Conservation (phyloP, 352 stramenopile genomes). For the Phytopythium oedochilum region DNA sequence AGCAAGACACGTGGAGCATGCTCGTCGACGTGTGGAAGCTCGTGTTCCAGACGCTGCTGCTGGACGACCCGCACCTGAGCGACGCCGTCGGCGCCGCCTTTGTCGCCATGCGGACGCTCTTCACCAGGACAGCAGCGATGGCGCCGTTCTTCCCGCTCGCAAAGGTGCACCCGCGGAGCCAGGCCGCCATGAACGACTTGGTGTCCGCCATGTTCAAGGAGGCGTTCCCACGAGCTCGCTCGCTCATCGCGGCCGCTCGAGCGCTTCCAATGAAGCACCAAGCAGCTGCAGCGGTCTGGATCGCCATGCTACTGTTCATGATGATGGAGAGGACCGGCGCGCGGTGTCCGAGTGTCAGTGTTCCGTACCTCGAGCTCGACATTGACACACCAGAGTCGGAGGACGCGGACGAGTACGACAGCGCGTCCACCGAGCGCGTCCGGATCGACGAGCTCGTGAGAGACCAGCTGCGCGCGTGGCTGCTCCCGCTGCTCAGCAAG, state of each 20-base stretch:
- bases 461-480: conserved; percentile 50
- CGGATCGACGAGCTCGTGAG: conserved; percentile 53
- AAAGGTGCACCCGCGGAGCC: conserved; percentile 7
- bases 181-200: conserved; percentile 64
- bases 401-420: conserved; percentile 38
- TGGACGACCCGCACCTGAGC: background rate
- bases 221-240: conserved; percentile 48
- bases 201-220: conserved; percentile 60
- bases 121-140: conserved; percentile 40
- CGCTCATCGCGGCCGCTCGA: conserved; percentile 36
- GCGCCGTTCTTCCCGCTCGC: conserved; percentile 17
- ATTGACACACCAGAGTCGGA: conserved; percentile 15
- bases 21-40: conserved; percentile 79
- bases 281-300: conserved; percentile 51
- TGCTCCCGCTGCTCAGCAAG: conserved; percentile 37
- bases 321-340: conserved; percentile 81
- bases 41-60: conserved; percentile 60
- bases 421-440: conserved; percentile 38
- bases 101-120: conserved; percentile 49
- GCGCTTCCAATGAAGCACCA: conserved; percentile 53
- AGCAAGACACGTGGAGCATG: conserved; percentile 77
- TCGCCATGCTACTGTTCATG: conserved; percentile 74
- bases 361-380: conserved; percentile 72
- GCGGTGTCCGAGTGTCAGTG: conserved; percentile 53
- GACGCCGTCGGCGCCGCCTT: conserved; percentile 40